Percentiles rank a stretch among this genome's conserved stretches.
phyloP scores from a whole-genome alignment of 345 rosid genomes.

The Eucalyptus globulus region DNA sequence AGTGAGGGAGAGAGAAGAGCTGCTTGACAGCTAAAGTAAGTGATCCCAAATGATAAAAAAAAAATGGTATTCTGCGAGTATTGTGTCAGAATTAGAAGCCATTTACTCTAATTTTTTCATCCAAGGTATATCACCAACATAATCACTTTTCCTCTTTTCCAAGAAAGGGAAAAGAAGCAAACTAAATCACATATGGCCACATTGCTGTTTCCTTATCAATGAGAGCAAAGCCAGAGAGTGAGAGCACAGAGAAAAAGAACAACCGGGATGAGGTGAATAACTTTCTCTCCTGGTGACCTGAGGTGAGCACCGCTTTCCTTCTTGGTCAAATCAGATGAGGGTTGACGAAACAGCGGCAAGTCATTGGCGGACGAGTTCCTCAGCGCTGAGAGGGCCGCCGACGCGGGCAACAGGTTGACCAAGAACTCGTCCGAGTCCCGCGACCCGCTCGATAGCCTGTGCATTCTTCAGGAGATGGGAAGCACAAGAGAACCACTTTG shows the following conservation, averaged over 20 bases:
- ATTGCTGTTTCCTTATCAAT: background rate
- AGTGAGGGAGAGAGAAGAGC: background rate
- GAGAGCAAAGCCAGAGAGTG: slow-evolving; percentile 48
- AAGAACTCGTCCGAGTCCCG: slow-evolving; percentile 33
- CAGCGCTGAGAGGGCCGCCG: background rate
- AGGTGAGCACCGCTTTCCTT: slow-evolving; percentile 23
- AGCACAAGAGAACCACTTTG: background rate
- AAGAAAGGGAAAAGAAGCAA: background rate
- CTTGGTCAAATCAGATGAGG: slow-evolving; percentile 16
- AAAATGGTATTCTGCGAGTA: background rate
- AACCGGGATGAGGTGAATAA: slow-evolving; percentile 54
- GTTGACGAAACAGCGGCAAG: background rate
- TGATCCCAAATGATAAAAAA: background rate
- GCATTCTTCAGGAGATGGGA: background rate
- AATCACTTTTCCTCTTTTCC: background rate
- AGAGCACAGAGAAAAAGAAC: slow-evolving; percentile 47
- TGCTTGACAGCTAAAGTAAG: background rate
- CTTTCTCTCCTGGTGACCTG: slow-evolving; percentile 18
- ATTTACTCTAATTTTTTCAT: background rate
- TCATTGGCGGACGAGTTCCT: background rate
- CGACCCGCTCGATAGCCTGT: slow-evolving; percentile 16
- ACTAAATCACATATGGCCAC: background rate
- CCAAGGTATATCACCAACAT: background rate
- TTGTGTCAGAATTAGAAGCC: background rate
- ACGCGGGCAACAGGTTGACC: slow-evolving; percentile 12